These are phyloP conservation scores for Eudorina sp. DNA, from an alignment of 139 green algal genomes.

Conservation along the genomic window DNA sequence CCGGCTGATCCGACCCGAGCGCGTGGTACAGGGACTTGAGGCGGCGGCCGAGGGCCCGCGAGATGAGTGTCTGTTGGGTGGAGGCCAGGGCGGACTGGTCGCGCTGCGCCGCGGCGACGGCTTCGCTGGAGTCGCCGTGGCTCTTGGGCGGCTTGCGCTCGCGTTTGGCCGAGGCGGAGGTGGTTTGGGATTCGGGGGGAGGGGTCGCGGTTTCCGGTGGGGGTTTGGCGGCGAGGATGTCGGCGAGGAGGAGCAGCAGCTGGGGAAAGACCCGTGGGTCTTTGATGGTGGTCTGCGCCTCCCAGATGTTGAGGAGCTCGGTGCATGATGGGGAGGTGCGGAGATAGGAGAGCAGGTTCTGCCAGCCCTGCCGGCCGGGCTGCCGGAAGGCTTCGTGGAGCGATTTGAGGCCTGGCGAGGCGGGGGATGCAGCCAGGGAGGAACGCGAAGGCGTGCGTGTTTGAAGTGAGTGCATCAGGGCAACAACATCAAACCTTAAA, in stretches of 20 bases:
- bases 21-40: constrained; percentile 71
- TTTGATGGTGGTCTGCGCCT: constrained; percentile 45
- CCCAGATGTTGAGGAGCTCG: constrained; percentile 52
- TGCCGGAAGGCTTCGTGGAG: neutral
- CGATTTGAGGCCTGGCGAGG: constrained; percentile 25
- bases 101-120: neutral
- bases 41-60: constrained; percentile 41
- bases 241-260: constrained; percentile 42
- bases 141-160: too few species aligned
- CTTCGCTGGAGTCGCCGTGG: too few species aligned
- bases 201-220: too few species aligned
- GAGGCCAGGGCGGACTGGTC: too few species aligned
- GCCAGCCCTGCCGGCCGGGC: neutral
- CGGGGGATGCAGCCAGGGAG: neutral
- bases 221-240: constrained; percentile 28
- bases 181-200: too few species aligned
- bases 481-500: too few species aligned
- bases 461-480: too few species aligned
- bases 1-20: neutral
- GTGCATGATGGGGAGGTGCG: constrained; percentile 22
- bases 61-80: neutral
- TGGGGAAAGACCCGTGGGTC: constrained; percentile 35
- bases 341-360: constrained; percentile 24
- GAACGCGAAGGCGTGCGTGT: neutral
- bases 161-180: too few species aligned